Conservation (phyloP, 768 basidiomycete genomes). For the Tubosaeta sp. region DNA sequence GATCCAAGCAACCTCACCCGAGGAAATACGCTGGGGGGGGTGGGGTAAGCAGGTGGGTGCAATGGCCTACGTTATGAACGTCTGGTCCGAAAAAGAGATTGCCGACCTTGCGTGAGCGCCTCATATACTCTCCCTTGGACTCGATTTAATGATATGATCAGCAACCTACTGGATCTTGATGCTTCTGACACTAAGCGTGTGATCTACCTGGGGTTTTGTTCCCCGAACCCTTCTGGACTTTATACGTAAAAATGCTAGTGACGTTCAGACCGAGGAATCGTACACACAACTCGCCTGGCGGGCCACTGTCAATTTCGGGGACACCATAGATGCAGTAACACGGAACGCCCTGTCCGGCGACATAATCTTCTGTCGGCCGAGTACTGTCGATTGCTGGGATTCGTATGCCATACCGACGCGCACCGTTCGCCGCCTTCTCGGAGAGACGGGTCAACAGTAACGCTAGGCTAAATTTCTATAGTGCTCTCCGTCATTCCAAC, state of each 20-base stretch:
- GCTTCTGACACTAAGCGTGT: not conserved
- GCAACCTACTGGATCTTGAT: not conserved
- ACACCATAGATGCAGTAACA: too few relatives aligned
- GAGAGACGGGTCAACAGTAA: not conserved
- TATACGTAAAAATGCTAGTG: not conserved
- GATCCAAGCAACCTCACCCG: not conserved
- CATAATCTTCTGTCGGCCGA: not conserved
- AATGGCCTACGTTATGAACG: not conserved
- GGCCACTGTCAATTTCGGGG: too few relatives aligned
- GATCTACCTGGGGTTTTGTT: not conserved
- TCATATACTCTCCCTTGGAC: too few relatives aligned
- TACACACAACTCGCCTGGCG: not conserved
- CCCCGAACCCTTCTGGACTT: not conserved
- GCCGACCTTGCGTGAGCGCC: not conserved
- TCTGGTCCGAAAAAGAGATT: slow-evolving; percentile 2
- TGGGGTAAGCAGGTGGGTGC: not conserved
- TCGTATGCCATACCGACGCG: too few relatives aligned
- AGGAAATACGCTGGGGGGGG: not conserved
- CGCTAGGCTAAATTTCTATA: not conserved
- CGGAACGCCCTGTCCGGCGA: not conserved
- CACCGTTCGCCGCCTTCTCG: not conserved
- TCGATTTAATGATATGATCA: not conserved
- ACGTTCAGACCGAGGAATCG: accelerated
- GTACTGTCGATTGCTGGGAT: too few relatives aligned
- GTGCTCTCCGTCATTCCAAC: not conserved